Evolutionary conservation across 176 grass and related monocot species (phyloP), one percentile per base, ranked within the genome.

Genomic region (Themeda triandra): DNA sequence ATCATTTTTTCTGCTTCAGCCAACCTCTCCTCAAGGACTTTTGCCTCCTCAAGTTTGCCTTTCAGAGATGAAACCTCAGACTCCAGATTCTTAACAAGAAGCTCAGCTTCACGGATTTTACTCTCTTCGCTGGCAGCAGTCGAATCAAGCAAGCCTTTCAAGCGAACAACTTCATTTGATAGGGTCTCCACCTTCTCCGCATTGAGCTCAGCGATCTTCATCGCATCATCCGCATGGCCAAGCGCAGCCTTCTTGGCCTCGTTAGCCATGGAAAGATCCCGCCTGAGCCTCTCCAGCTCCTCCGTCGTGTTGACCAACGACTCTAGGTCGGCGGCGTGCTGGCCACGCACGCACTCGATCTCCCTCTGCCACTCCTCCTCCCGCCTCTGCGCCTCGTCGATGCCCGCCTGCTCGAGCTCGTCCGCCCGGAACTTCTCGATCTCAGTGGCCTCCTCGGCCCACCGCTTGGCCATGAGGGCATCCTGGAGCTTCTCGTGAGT

Each of bases 401-500:
- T 86, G 44, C 93, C 84, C 0, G 76, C 85, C 86, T 90, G 89
- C 91, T 98, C 96, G 12, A 95, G 89, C 87, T 98, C 93, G n/a
- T 90, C 86, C 0, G 93, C 96, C 8, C 93, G 84, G 77, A 98
- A 98, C 80, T 98, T 98, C 89, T 95, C 93, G 8, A 95, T 93
- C 90, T 95, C 93, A 0, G 87, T 92, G 73, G 77, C 91, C 73
- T 95, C 93, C 82, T 98, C 93, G 2, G 96, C 91, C 81, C 87
- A 89, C 45, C 87, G 80, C 90, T 88, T 89, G 59, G 89, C 89
- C 80, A 88, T 88, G 82, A 92, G 76, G 6, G 91, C 93, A 69
- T 93, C 93, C 77, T 93, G 87, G 69, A 98, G 96, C 89, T 98
- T 91, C 83, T 95, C 96, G 32, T 87, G 84, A 1, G 79, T 78